Base-by-base conservation (phyloP, 345 rosid genomes). In the Citrus maxima region DNA sequence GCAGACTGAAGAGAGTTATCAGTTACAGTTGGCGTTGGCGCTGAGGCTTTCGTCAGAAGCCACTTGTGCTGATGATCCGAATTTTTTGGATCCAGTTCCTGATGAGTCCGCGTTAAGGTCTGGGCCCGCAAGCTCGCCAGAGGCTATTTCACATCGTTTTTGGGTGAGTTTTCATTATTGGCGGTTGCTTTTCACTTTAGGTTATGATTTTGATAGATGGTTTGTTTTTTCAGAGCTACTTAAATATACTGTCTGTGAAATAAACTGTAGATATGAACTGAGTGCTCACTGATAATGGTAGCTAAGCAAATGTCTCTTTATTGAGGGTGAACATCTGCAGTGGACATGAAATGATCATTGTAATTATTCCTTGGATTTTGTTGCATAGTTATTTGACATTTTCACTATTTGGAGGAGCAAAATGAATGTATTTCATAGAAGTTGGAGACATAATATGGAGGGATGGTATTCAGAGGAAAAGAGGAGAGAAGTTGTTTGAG, bases 1-100 rank as follows among this genome's bases (percentile, higher is more conserved):
- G 84, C 98, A 94, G 88, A 97, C 99, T 76, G 99, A 97, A 83
- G 99, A 97, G 93, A 97, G 99, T 81, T 97, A 97, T 54, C 99
- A 97, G 91, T 86, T 97, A 80, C 99, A 97, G 88, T 82, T 97
- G 88, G 99, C 99, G 46, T 81, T 97, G 81, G 98, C 99, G 65
- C 84, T 94, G 84, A 87, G 99, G 82, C 91, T 97, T 67, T 93
- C 98, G 2, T 90, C 93, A 0, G 98, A 97, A 77, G 99, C 99
- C 51, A 89, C 95, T 35, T 90, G 98, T 46, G 95, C 98, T 0
- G 97, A 94, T 79, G 98, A 97, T 91, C 98, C 98, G 2, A 93
- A 94, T 75, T 92, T 93, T 87, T 85, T 97, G 85, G 98, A 94
- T 92, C 93, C 98, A 2, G 84, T 89, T 25, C 93, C 97, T 1